Percentiles rank a stretch among this genome's conserved stretches.
These are phyloP conservation scores for Tricholoma sp. DNA, from an alignment of 768 basidiomycete genomes.

Conservation along the genomic window DNA sequence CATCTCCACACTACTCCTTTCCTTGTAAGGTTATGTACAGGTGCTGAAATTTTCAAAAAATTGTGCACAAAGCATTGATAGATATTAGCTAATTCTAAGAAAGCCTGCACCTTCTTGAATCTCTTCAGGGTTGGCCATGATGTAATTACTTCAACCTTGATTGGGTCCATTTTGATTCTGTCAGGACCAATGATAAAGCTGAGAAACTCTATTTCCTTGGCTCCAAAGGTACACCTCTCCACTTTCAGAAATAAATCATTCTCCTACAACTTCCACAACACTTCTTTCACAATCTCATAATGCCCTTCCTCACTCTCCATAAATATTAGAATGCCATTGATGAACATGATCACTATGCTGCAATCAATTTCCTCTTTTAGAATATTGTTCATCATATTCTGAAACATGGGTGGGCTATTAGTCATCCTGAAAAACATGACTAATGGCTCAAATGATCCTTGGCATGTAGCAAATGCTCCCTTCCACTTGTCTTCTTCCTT, in stretches of 20 bases:
- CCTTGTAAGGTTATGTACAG: not conserved
- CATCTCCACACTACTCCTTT: not conserved
- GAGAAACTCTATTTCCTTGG: not conserved
- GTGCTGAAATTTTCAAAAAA: not conserved
- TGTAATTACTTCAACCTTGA: not conserved
- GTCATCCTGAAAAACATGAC: not conserved
- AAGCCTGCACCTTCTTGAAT: not conserved
- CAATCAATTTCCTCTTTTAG: not conserved
- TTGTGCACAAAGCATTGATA: not conserved
- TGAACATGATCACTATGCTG: not conserved
- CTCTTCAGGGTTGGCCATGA: not conserved
- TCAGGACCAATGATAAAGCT: not conserved
- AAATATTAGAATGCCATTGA: conserved; percentile 5
- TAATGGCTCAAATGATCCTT: not conserved
- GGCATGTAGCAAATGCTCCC: not conserved
- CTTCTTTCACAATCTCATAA: not conserved
- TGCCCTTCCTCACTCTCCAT: not conserved
- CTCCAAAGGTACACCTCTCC: not conserved
- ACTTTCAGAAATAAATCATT: conserved; percentile 3
- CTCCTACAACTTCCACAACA: not conserved
- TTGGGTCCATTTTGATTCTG: not conserved
- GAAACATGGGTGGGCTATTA: not conserved
- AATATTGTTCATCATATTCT: not conserved
- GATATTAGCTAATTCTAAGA: not conserved
- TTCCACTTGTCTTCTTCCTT: not conserved